These are phyloP conservation scores for Yamadazyma akitaensis DNA, from an alignment of 805 yeast genomes.

Conservation along the genomic window DNA sequence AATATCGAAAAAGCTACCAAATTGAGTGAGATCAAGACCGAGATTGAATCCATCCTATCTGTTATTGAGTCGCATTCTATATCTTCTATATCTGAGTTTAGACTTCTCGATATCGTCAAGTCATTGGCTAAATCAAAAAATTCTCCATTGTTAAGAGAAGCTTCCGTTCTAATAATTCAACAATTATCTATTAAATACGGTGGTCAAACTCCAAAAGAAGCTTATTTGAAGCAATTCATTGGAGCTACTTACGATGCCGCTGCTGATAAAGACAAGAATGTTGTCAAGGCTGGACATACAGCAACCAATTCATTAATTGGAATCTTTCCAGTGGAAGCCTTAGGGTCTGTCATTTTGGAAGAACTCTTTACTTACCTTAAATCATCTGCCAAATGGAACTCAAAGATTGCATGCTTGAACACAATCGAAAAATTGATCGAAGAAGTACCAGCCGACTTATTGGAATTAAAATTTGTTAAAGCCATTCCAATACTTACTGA, in stretches of 20 bases:
- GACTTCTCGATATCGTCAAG: conserved; percentile 56
- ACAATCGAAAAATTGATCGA: conserved; percentile 70
- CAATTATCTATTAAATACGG: conserved; percentile 56
- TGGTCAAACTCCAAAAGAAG: conserved; percentile 70
- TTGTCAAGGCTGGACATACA: conserved; percentile 80
- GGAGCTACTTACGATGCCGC: conserved; percentile 64
- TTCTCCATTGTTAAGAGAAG: conserved; percentile 71
- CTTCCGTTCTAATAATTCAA: conserved; percentile 64
- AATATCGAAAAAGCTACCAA: conserved; percentile 50
- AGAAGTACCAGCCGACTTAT: conserved; percentile 78
- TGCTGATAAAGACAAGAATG: conserved; percentile 85
- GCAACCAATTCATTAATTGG: conserved; percentile 70
- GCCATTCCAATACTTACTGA: conserved; percentile 85
- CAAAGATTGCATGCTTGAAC: conserved; percentile 76
- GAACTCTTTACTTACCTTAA: conserved; percentile 59
- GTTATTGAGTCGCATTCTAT: conserved; percentile 43
- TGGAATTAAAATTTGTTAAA: conserved; percentile 75
- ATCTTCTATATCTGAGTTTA: conserved; percentile 57
- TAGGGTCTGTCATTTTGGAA: conserved; percentile 66
- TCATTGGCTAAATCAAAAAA: conserved; percentile 73
- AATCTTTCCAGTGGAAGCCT: conserved; percentile 72
- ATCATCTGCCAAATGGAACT: conserved; percentile 91
- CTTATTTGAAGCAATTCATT: conserved; percentile 63
- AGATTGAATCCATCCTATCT: conserved; percentile 52
- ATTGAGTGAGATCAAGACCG: conserved; percentile 52